Evolutionary conservation across 108 stramenopile species (phyloP).

Genomic region (Bacterosira constricta): DNA sequence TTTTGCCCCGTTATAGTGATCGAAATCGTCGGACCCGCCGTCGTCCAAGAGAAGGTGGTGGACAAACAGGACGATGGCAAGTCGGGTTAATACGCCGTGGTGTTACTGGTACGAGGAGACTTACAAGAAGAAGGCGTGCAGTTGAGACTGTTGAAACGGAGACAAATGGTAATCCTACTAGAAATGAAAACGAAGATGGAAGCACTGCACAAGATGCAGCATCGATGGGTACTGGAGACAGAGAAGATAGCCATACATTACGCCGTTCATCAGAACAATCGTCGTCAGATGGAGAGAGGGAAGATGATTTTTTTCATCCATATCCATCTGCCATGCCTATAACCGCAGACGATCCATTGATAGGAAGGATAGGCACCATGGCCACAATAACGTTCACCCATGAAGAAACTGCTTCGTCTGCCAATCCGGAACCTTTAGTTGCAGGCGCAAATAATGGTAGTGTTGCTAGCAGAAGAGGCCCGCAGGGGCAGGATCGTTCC

Average conservation of each 20-base stretch:
- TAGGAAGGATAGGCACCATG: conserved; percentile 75
- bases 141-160: not conserved
- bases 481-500: conserved; percentile 5
- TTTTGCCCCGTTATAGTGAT: conserved; percentile 27
- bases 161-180: not conserved
- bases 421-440: not conserved
- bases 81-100: conserved; percentile 43
- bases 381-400: conserved; percentile 75
- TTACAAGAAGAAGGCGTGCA: conserved; percentile 10
- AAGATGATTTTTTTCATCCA: conserved; percentile 34
- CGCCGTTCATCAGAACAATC: conserved; percentile 3
- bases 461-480: not conserved
- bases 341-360: conserved; percentile 38
- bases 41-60: conserved; percentile 24
- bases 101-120: conserved; percentile 24
- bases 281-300: conserved; percentile 2
- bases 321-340: conserved; percentile 3
- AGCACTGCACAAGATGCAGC: not conserved
- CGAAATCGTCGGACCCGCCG: conserved; percentile 22
- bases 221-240: not conserved
- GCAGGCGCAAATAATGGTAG: not conserved
- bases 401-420: conserved; percentile 35
- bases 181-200: not conserved
- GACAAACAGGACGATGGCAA: conserved; percentile 36
- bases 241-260: not conserved